Conservation (phyloP, 78 protist genomes). For the Creolimax fragrantissima region DNA sequence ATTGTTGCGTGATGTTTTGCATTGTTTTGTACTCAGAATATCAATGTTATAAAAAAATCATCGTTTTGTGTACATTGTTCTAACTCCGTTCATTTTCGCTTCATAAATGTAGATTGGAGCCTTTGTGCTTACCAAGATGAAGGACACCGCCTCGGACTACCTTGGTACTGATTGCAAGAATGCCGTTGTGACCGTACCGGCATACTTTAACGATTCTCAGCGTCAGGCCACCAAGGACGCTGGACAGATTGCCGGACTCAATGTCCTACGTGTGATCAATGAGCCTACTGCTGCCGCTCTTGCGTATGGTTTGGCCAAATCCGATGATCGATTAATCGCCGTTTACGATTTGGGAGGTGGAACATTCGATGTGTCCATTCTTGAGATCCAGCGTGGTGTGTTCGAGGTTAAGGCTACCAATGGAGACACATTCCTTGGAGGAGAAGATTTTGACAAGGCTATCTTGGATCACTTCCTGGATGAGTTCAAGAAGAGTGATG, state of each 20-base stretch:
- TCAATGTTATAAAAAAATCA: no score
- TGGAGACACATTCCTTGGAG: conserved; percentile 99
- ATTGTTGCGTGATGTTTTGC: no score
- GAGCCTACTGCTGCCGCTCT: conserved; percentile 99
- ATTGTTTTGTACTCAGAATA: no score
- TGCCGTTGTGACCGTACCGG: conserved; percentile 98
- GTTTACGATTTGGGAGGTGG: conserved; percentile 99
- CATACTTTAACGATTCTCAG: conserved; percentile 98
- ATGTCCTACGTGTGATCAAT: conserved; percentile 94
- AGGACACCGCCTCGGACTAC: conserved; percentile 85
- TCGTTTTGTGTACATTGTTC: no score
- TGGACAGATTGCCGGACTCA: conserved; percentile 93
- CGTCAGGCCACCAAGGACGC: conserved; percentile 99
- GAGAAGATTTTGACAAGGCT: conserved; percentile 96
- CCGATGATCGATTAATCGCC: conserved; percentile 58
- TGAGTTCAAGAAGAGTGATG: conserved; percentile 73
- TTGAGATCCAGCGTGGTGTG: conserved; percentile 90
- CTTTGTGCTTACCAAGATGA: conserved; percentile 90
- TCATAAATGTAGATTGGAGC: no score
- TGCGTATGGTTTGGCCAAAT: conserved; percentile 69
- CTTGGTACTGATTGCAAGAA: conserved; percentile 65
- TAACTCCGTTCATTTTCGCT: no score
- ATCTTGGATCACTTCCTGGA: conserved; percentile 53
- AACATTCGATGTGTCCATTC: conserved; percentile 97
- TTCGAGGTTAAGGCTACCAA: conserved; percentile 93